A percentile compares a stretch with the other conserved stretches of the same genome.
These are phyloP conservation scores for Candida tropicalis DNA, from an alignment of 1,139 yeast species.

Conservation along the genomic window DNA sequence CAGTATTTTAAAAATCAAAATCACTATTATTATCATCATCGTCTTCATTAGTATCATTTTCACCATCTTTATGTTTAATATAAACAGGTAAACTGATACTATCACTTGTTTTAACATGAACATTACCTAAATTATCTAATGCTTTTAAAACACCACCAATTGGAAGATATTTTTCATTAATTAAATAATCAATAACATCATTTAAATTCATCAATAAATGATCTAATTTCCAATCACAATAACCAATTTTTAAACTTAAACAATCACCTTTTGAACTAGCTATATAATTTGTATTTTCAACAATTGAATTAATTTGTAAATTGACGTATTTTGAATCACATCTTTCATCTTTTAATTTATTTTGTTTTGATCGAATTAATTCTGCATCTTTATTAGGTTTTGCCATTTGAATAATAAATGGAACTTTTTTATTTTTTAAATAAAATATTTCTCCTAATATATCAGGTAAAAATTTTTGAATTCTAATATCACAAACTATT, in stretches of 20 bases:
- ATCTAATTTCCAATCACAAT: slow-evolving; percentile 42
- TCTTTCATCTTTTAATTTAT: slow-evolving; percentile 51
- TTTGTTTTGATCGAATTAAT: slow-evolving; percentile 37
- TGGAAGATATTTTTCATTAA: slow-evolving; percentile 49
- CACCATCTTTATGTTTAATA: slow-evolving; percentile 19
- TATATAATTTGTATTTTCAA: slow-evolving; percentile 59
- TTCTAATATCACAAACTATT: slow-evolving; percentile 66
- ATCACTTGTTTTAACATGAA: slow-evolving; percentile 63
- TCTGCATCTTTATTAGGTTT: slow-evolving; percentile 47
- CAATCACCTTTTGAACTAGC: slow-evolving; percentile 60
- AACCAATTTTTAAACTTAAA: slow-evolving; percentile 56
- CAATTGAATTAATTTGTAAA: slow-evolving; percentile 62
- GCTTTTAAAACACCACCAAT: slow-evolving; percentile 59
- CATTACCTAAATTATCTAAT: slow-evolving; percentile 45
- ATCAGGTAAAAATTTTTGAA: slow-evolving; percentile 58
- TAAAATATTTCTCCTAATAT: slow-evolving; percentile 61
- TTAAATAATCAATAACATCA: slow-evolving; percentile 54
- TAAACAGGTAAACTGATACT: slow-evolving; percentile 58
- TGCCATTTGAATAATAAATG: slow-evolving; percentile 68
- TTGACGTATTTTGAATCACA: slow-evolving; percentile 64
- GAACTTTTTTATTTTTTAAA: slow-evolving; percentile 60
- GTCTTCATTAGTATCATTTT: slow-evolving; percentile 16
- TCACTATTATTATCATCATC: slow-evolving; percentile 31
- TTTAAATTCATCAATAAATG: slow-evolving; percentile 57
- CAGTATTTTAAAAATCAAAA: slow-evolving; percentile 25